Conservation (phyloP, 106 monocot genomes). For the Dendrobium chrysotoxum region DNA sequence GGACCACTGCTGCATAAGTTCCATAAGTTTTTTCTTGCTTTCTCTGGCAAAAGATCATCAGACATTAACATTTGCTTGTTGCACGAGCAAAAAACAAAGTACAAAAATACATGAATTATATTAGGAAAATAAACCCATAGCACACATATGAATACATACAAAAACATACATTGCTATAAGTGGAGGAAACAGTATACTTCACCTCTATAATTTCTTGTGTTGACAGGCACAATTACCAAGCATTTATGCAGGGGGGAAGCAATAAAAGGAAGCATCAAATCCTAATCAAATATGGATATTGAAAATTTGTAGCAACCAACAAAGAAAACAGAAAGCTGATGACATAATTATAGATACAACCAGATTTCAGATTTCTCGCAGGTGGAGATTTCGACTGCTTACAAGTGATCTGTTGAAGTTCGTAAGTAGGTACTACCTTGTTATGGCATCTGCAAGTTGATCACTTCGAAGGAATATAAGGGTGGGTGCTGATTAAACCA, state of each 20-base stretch:
- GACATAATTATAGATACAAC: neutral
- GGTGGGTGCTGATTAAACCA: too few species aligned
- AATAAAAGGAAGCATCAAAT: neutral
- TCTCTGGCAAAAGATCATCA: constrained; percentile 35
- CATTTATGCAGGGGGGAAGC: neutral
- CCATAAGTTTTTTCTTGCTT: constrained; percentile 82
- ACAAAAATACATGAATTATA: neutral
- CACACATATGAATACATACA: neutral
- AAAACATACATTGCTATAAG: neutral
- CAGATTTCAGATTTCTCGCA: neutral
- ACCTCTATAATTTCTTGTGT: neutral
- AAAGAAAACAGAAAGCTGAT: neutral
- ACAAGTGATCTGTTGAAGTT: too few species aligned
- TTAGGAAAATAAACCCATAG: neutral
- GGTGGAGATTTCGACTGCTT: neutral
- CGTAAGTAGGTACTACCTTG: too few species aligned
- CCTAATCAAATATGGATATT: neutral
- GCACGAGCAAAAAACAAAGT: neutral
- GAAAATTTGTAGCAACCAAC: neutral
- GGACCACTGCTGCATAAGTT: constrained; percentile 87
- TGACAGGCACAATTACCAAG: neutral
- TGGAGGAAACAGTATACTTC: neutral
- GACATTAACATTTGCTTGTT: neutral
- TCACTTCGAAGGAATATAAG: too few species aligned
- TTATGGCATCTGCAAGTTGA: too few species aligned